Evolutionary conservation across 768 basidiomycete species (phyloP).

Genomic region (Termitomyces sp.): DNA sequence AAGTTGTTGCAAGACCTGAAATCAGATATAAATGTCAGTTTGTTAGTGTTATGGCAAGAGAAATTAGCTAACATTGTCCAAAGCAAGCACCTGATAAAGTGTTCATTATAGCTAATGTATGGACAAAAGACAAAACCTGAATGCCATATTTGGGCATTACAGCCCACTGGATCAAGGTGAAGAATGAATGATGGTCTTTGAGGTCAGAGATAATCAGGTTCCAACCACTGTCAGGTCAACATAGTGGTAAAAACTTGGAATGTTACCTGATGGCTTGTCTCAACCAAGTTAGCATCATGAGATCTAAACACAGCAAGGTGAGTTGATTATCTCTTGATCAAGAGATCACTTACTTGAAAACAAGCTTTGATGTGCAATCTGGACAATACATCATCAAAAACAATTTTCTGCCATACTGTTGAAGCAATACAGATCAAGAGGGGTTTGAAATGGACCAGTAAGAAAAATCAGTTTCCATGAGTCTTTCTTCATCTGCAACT

Average conservation of each 20-base stretch:
- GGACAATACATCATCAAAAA: conserved; percentile 20
- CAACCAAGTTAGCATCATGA: conserved; percentile 20
- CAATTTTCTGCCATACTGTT: conserved; percentile 11
- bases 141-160: conserved; percentile 19
- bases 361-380: conserved; percentile 20
- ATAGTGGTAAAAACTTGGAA: conserved; percentile 22
- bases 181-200: conserved; percentile 18
- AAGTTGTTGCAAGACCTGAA: conserved; percentile 1
- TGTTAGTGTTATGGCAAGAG: conserved; percentile 11
- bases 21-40: conserved; percentile 12
- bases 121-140: conserved; percentile 18
- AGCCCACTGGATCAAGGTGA: conserved; percentile 20
- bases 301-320: conserved; percentile 18
- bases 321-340: not conserved
- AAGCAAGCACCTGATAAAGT: conserved; percentile 18
- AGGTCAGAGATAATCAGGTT: conserved; percentile 18
- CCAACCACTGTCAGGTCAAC: conserved; percentile 16
- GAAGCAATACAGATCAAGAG: conserved; percentile 10
- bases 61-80: conserved; percentile 1
- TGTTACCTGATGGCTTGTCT: conserved; percentile 20
- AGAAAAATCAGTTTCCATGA: conserved; percentile 17
- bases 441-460: conserved; percentile 11
- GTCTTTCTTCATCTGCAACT: conserved; percentile 5
- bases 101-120: conserved; percentile 16
- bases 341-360: not conserved